A percentile compares a stretch with the other conserved stretches of the same genome.
phyloP scores from a whole-genome alignment of 1,139 yeast genomes.

The Taphrina populina region DNA sequence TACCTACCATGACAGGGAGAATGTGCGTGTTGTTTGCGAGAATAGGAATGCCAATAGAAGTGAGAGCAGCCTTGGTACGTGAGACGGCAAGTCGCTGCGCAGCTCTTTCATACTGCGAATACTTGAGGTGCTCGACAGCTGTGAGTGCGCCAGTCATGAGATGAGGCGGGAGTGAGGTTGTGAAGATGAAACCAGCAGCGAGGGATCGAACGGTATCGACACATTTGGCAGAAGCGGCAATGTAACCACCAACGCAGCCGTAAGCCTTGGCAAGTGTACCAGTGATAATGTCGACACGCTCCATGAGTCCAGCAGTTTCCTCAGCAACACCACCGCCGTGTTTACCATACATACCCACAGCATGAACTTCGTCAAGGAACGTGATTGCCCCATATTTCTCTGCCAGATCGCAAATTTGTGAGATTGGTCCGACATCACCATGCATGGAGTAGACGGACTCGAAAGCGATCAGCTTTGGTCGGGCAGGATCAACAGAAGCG shows the following conservation, averaged over 20 bases:
- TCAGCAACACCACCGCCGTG: slow-evolving; percentile 99
- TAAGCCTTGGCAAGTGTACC: slow-evolving; percentile 97
- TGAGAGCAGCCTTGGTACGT: slow-evolving; percentile 73
- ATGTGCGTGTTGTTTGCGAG: slow-evolving; percentile 97
- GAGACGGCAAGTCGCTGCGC: slow-evolving; percentile 82
- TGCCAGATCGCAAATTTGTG: slow-evolving; percentile 89
- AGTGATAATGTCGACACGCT: slow-evolving; percentile 90
- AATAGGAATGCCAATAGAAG: slow-evolving; percentile 79
- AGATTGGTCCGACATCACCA: slow-evolving; percentile 93
- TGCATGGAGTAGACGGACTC: slow-evolving; percentile 98
- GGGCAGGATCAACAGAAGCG: slow-evolving; percentile 72
- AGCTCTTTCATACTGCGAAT: slow-evolving; percentile 72
- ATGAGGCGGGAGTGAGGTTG: slow-evolving; percentile 96
- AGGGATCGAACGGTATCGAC: slow-evolving; percentile 95
- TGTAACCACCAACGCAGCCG: slow-evolving; percentile 96
- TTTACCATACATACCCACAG: slow-evolving; percentile 98
- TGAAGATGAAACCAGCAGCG: slow-evolving; percentile 96
- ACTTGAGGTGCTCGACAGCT: slow-evolving; percentile 81
- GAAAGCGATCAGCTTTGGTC: slow-evolving; percentile 93
- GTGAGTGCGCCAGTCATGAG: slow-evolving; percentile 92
- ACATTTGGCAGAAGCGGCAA: slow-evolving; percentile 79
- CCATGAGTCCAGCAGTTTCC: slow-evolving; percentile 90
- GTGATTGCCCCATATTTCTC: slow-evolving; percentile 97
- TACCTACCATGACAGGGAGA: slow-evolving; percentile 91
- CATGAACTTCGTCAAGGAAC: slow-evolving; percentile 96